These are phyloP conservation scores for Talaromyces sp. DNA, from an alignment of 2,329 filamentous ascomycete genomes.

Conservation along the genomic window DNA sequence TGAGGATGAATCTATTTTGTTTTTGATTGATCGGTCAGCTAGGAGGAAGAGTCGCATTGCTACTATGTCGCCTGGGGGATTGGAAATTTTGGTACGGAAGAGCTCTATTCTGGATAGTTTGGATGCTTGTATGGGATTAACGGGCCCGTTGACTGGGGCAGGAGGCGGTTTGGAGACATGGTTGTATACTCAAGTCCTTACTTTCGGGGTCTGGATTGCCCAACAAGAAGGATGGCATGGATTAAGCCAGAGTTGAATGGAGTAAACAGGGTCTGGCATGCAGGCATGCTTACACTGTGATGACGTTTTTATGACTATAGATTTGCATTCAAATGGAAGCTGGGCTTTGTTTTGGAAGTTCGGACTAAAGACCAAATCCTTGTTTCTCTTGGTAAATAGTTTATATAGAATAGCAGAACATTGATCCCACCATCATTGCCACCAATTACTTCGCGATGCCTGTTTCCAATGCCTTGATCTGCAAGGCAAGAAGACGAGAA, in stretches of 20 bases:
- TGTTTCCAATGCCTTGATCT: constrained; percentile 51
- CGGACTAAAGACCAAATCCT: too few species aligned
- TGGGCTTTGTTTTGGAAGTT: too few species aligned
- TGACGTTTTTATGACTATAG: too few species aligned
- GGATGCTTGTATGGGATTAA: constrained; percentile 20
- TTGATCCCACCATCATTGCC: too few species aligned
- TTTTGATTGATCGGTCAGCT: constrained; percentile 25
- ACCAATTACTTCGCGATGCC: constrained; percentile 18
- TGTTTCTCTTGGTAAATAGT: neutral
- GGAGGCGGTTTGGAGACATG: constrained; percentile 20
- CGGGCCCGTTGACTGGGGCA: constrained; percentile 15
- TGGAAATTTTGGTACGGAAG: constrained; percentile 32
- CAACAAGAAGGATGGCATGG: constrained; percentile 31
- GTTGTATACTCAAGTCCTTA: constrained; percentile 35
- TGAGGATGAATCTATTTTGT: constrained; percentile 20
- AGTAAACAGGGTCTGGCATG: neutral
- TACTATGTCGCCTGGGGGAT: constrained; percentile 20
- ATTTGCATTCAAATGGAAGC: too few species aligned
- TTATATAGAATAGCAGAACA: too few species aligned
- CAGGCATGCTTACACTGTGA: too few species aligned
- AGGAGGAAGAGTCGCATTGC: constrained; percentile 25
- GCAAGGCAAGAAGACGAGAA: constrained; percentile 56
- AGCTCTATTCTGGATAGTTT: constrained; percentile 27
- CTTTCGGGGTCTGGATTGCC: constrained; percentile 34
- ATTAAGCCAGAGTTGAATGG: neutral